These are phyloP conservation scores for Acanthamoeba castellanii DNA, from an alignment of 208 protist species.

Conservation along the genomic window DNA sequence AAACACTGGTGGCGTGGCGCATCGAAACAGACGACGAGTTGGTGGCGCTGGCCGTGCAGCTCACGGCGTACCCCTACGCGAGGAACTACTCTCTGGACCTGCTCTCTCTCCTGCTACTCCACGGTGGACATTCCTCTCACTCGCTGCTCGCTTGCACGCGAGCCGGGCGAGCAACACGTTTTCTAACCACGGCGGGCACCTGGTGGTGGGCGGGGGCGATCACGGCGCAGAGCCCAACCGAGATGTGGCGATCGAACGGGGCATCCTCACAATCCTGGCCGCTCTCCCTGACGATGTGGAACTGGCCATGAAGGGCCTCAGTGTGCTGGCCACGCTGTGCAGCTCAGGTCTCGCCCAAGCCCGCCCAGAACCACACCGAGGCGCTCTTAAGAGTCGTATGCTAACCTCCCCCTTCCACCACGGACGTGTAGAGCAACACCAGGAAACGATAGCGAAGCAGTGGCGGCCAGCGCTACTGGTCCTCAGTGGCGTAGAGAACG, in stretches of 20 bases:
- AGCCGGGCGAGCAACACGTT: neutral
- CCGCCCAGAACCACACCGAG: no score
- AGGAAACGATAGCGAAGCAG: neutral
- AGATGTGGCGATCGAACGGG: neutral
- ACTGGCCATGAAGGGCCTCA: neutral
- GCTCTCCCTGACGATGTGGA: neutral
- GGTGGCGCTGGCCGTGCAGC: neutral
- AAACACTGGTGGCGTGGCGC: neutral
- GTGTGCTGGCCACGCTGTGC: neutral
- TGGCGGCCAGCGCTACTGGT: neutral
- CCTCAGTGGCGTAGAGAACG: neutral
- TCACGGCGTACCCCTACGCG: neutral
- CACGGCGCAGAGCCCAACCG: neutral
- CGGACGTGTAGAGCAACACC: neutral
- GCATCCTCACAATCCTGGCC: neutral
- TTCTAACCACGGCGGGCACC: no score
- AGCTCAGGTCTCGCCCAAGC: slow-evolving; percentile 7
- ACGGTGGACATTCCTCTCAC: neutral
- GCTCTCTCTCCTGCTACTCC: neutral
- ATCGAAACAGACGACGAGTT: neutral
- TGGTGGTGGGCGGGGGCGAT: no score
- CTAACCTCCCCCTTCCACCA: neutral
- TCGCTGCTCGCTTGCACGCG: neutral
- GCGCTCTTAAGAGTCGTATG: neutral
- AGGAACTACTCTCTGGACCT: neutral